phyloP scores from a whole-genome alignment of 2,329 filamentous ascomycete genomes.

The Pleurostoma richardsiae region DNA sequence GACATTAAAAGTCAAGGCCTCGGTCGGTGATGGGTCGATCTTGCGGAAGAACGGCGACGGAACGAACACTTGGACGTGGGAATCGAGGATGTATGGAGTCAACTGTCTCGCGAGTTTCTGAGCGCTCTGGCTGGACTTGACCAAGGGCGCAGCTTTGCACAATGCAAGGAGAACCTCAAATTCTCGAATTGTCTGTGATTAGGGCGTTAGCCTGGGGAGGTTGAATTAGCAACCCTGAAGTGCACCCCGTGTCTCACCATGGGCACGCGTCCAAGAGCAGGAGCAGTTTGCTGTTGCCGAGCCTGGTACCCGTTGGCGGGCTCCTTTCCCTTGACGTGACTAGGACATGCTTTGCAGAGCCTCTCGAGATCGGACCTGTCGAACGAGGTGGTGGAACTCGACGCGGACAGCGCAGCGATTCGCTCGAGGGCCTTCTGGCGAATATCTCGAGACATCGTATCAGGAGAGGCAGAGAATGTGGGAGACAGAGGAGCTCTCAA shows the following conservation, averaged over 20 bases:
- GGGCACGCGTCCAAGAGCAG: slow-evolving; percentile 39
- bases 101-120: slow-evolving; percentile 75
- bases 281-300: slow-evolving; percentile 32
- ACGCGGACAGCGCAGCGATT: slow-evolving; percentile 58
- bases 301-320: slow-evolving; percentile 42
- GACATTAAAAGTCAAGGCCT: slow-evolving; percentile 73
- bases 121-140: slow-evolving; percentile 67
- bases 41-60: slow-evolving; percentile 77
- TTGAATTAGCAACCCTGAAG: too few relatives aligned
- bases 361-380: slow-evolving; percentile 60
- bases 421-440: slow-evolving; percentile 60
- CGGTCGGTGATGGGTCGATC: slow-evolving; percentile 84
- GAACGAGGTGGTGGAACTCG: slow-evolving; percentile 45
- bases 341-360: slow-evolving; percentile 53
- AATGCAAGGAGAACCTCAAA: slow-evolving; percentile 87
- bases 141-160: slow-evolving; percentile 79
- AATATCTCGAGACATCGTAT: slow-evolving; percentile 47
- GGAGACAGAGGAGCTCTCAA: background rate
- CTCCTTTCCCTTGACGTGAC: slow-evolving; percentile 36
- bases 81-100: slow-evolving; percentile 79
- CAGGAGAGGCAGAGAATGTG: slow-evolving; percentile 2
- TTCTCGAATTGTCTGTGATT: slow-evolving; percentile 70
- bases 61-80: slow-evolving; percentile 71
- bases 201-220: background rate
- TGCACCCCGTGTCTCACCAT: slow-evolving; percentile 43